phyloP scores from a whole-genome alignment of 1,284 basidiomycete species.

The Cryptococcus neoformans region DNA sequence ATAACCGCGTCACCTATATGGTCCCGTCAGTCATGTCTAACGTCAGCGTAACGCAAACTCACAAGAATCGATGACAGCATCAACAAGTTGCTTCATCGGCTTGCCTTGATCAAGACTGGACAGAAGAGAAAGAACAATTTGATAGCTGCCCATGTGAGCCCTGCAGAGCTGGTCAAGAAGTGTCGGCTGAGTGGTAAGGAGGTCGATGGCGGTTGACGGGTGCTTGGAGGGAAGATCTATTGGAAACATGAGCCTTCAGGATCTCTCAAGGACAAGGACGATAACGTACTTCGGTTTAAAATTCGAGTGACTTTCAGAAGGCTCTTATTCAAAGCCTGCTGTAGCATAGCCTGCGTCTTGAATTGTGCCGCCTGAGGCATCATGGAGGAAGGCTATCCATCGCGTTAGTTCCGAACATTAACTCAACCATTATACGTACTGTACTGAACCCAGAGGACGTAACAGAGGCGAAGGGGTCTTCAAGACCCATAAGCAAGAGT shows the following conservation, averaged over 20 bases:
- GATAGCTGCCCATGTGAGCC: conserved; percentile 84
- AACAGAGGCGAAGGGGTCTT: conserved; percentile 63
- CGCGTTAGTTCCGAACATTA: conserved; percentile 2
- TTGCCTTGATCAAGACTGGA: conserved; percentile 83
- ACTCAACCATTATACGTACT: conserved; percentile 19
- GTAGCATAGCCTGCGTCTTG: conserved; percentile 65
- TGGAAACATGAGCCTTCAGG: neutral
- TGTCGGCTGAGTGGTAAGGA: conserved; percentile 73
- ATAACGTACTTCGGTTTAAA: conserved; percentile 56
- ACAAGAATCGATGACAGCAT: conserved; percentile 86
- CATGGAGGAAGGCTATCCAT: conserved; percentile 19
- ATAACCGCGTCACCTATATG: conserved; percentile 73
- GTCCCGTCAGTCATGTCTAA: neutral
- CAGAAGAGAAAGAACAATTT: conserved; percentile 80
- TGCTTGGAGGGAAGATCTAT: conserved; percentile 47
- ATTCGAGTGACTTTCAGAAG: conserved; percentile 80
- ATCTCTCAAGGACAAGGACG: neutral
- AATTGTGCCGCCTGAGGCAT: conserved; percentile 43
- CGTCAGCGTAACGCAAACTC: conserved; percentile 38
- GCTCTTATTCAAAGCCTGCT: conserved; percentile 78
- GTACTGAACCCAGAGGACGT: conserved; percentile 40
- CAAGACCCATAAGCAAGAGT: conserved; percentile 67
- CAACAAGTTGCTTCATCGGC: conserved; percentile 77
- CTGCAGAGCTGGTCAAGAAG: conserved; percentile 70
- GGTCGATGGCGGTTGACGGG: conserved; percentile 67